These are phyloP conservation scores for Plasmodiophora brassicae DNA, from an alignment of 208 protist genomes.

Conservation along the genomic window DNA sequence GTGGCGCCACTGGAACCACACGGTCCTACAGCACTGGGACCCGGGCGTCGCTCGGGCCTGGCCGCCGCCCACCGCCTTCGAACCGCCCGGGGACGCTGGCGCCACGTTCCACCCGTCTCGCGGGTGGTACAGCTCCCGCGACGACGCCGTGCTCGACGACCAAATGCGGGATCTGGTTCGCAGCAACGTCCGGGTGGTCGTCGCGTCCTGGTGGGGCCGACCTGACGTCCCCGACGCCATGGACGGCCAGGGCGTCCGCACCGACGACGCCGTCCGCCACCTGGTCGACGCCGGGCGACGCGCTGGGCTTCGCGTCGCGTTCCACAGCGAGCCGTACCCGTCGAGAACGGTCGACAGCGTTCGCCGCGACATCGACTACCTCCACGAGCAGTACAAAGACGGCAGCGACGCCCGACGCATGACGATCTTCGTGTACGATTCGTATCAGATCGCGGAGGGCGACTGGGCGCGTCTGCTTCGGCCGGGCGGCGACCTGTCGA, in stretches of 20 bases:
- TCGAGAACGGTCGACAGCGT: slow-evolving; percentile 31
- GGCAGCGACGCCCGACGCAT: not conserved
- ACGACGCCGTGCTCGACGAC: not conserved
- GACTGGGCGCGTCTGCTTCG: slow-evolving; percentile 44
- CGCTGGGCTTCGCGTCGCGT: slow-evolving; percentile 38
- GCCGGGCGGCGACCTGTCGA: not conserved
- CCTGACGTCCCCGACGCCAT: too few relatives aligned
- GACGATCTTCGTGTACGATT: slow-evolving; percentile 57
- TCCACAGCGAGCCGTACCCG: slow-evolving; percentile 62
- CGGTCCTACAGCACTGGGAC: not conserved
- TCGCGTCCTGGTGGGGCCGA: too few relatives aligned
- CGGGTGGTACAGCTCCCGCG: not conserved
- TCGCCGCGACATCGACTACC: slow-evolving; percentile 46
- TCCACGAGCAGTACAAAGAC: slow-evolving; percentile 41
- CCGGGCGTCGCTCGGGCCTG: not conserved
- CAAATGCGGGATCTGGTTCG: too few relatives aligned
- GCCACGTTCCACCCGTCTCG: not conserved
- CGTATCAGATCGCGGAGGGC: slow-evolving; percentile 48
- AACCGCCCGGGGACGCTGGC: not conserved
- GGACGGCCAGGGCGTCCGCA: too few relatives aligned
- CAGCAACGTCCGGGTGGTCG: too few relatives aligned
- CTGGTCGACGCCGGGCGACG: not conserved
- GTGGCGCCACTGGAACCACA: slow-evolving; percentile 22
- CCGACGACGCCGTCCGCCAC: too few relatives aligned
- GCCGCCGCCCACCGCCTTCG: too few relatives aligned